phyloP scores from a whole-genome alignment of 2,329 filamentous ascomycete species.

The Colletotrichum gloeosporioides region DNA sequence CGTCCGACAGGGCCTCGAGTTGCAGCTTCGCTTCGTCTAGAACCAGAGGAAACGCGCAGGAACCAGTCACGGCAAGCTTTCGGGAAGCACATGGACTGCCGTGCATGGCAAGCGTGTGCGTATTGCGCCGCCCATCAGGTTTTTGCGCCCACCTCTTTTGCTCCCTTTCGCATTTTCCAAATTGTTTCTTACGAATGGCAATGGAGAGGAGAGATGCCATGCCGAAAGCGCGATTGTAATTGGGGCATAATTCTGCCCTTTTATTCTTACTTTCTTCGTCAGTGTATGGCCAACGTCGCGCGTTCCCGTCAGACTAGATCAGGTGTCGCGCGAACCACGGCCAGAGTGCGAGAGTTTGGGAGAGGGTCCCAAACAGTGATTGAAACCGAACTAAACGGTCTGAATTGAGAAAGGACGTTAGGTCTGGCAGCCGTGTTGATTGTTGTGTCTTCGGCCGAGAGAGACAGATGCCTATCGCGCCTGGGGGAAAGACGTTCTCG shows the following conservation, averaged over 20 bases:
- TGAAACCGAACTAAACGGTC: neutral
- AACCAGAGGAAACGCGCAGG: neutral
- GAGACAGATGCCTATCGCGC: neutral
- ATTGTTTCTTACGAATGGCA: neutral
- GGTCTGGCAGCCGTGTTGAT: neutral
- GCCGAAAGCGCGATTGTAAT: neutral
- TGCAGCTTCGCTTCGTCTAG: neutral
- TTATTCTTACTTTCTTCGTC: neutral
- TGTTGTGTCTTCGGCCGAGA: neutral
- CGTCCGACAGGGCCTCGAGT: neutral
- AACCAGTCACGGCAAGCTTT: neutral
- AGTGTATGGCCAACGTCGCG: neutral
- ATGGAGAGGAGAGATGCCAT: neutral
- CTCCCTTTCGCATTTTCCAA: neutral
- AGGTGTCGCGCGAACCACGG: neutral
- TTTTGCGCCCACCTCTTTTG: neutral
- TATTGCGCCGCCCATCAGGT: neutral
- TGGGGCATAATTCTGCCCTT: neutral
- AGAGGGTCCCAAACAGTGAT: neutral
- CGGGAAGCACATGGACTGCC: conserved; percentile 11
- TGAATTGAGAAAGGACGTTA: neutral
- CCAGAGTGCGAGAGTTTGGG: neutral
- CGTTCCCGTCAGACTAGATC: neutral
- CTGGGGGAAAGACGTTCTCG: neutral
- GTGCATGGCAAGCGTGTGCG: neutral